Conservation (phyloP, 2,329 filamentous ascomycete genomes). For the Exophiala calicioides region DNA sequence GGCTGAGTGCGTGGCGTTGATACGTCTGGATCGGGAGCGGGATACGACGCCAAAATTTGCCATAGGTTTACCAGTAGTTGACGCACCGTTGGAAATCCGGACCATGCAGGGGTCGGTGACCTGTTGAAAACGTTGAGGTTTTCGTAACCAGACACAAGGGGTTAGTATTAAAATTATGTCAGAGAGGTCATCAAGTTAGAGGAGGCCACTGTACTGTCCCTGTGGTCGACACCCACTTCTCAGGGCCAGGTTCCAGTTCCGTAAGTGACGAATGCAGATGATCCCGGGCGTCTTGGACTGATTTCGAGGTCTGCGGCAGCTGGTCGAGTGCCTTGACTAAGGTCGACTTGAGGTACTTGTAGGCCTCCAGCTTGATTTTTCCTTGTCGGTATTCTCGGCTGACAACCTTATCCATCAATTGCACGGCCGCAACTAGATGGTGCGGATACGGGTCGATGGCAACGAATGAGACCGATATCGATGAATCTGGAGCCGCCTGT, state of each 20-base stretch:
- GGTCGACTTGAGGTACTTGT: constrained; percentile 30
- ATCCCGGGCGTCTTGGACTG: constrained; percentile 31
- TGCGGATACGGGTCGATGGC: constrained; percentile 38
- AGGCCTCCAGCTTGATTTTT: constrained; percentile 31
- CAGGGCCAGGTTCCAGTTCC: constrained; percentile 4
- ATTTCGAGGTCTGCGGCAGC: constrained; percentile 36
- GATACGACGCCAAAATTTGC: too few species aligned
- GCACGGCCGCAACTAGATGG: constrained; percentile 35
- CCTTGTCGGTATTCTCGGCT: constrained; percentile 32
- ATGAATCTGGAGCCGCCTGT: background rate
- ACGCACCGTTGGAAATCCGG: too few species aligned
- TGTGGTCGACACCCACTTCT: background rate
- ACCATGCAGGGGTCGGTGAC: too few species aligned
- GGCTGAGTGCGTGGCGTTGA: too few species aligned
- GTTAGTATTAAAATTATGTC: too few species aligned
- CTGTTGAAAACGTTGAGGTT: too few species aligned
- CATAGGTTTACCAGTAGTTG: too few species aligned
- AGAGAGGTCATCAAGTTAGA: background rate
- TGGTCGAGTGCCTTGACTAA: constrained; percentile 32
- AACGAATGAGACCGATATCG: constrained; percentile 32
- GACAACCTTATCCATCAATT: constrained; percentile 34
- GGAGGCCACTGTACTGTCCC: background rate
- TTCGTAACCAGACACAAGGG: too few species aligned
- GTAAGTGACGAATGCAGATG: constrained; percentile 13
- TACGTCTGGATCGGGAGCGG: too few species aligned